Conservation (phyloP, 2,329 filamentous ascomycete species). For the Eurotiales sp. region DNA sequence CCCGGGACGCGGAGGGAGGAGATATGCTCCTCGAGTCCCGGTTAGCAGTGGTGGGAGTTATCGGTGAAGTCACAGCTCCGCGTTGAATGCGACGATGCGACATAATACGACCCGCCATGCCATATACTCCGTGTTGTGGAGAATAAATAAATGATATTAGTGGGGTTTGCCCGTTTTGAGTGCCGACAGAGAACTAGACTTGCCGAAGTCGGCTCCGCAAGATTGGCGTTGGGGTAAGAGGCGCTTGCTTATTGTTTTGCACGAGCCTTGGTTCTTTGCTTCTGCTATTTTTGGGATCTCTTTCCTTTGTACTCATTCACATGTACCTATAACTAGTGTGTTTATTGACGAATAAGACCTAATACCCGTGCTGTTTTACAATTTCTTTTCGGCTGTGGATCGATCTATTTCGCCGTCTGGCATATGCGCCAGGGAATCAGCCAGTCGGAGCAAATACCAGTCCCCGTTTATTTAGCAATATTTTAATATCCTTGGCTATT, state of each 20-base stretch:
- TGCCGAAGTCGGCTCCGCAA: not conserved
- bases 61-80: conserved; percentile 6
- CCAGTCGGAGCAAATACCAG: too few species aligned
- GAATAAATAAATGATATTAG: too few species aligned
- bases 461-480: too few species aligned
- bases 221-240: conserved; percentile 9
- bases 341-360: not conserved
- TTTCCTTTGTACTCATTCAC: too few species aligned
- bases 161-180: not conserved
- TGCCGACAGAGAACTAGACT: not conserved
- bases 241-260: too few species aligned
- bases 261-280: not conserved
- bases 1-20: conserved; percentile 27
- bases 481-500: too few species aligned
- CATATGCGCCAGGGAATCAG: too few species aligned
- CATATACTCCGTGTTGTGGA: too few species aligned
- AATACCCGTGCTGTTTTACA: not conserved
- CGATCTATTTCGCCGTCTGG: too few species aligned
- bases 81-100: too few species aligned
- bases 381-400: too few species aligned
- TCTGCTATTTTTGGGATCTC: not conserved
- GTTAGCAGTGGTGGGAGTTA: conserved; percentile 13
- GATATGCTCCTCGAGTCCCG: conserved; percentile 27
- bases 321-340: not conserved
- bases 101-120: too few species aligned